phyloP scores from a whole-genome alignment of 352 stramenopile species.

The Phytophthora colocasiae region DNA sequence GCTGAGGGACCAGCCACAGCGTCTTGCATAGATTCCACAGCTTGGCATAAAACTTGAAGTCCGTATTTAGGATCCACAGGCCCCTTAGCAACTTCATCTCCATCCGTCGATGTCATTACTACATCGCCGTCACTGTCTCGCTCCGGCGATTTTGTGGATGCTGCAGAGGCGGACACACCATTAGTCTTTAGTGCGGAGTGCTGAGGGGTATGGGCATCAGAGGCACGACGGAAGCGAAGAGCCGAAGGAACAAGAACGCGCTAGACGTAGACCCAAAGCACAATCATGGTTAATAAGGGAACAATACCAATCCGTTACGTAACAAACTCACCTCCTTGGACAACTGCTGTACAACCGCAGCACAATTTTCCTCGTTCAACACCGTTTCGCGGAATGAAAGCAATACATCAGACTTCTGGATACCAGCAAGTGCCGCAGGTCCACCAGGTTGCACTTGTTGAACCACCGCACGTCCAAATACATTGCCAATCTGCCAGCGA shows the following conservation, averaged over 20 bases:
- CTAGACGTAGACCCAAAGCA: conserved; percentile 31
- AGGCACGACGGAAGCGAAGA: conserved; percentile 76
- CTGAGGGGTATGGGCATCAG: conserved; percentile 46
- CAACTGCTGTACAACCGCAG: conserved; percentile 76
- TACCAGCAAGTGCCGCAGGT: conserved; percentile 66
- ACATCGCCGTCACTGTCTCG: conserved; percentile 72
- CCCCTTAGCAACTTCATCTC: conserved; percentile 20
- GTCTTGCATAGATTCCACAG: conserved; percentile 84
- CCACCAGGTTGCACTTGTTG: conserved; percentile 75
- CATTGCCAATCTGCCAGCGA: conserved; percentile 84
- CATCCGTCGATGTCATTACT: conserved; percentile 55
- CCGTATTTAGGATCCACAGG: conserved; percentile 79
- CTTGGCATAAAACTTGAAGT: conserved; percentile 76
- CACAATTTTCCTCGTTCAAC: conserved; percentile 81
- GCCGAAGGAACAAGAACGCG: conserved; percentile 68
- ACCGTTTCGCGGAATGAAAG: conserved; percentile 77
- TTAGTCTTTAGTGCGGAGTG: conserved; percentile 21
- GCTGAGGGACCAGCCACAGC: conserved; percentile 58
- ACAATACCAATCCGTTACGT: not conserved
- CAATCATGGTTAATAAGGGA: conserved; percentile 13
- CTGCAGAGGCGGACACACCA: conserved; percentile 4
- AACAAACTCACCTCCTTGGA: conserved; percentile 66
- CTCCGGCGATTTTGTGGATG: conserved; percentile 14
- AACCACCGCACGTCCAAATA: conserved; percentile 86
- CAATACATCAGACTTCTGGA: conserved; percentile 89